These are phyloP conservation scores for Entomortierella lignicola DNA, from an alignment of 192 early-diverging fungal genomes.

Conservation along the genomic window DNA sequence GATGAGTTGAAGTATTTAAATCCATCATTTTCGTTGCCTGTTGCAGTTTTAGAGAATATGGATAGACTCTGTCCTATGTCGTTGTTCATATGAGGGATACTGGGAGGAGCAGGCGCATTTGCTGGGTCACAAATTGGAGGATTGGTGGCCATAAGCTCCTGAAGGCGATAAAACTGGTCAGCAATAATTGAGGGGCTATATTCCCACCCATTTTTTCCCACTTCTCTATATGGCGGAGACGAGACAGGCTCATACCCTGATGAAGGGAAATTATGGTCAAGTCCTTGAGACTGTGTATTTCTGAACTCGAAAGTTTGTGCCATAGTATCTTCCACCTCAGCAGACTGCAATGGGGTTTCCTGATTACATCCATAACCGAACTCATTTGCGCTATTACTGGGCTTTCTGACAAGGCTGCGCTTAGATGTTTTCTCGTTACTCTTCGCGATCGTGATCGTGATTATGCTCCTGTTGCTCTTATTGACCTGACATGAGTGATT, in stretches of 20 bases:
- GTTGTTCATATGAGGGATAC: background rate
- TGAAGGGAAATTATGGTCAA: background rate
- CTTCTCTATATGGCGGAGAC: background rate
- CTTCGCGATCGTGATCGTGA: constrained; percentile 4
- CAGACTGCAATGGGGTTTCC: no score
- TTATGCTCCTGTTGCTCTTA: constrained; percentile 1
- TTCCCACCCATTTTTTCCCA: background rate
- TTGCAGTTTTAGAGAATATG: background rate
- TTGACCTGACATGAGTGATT: background rate
- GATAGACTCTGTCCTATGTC: background rate
- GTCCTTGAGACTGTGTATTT: background rate
- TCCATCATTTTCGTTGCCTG: background rate
- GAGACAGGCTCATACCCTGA: background rate
- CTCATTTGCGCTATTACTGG: background rate
- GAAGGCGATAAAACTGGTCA: background rate
- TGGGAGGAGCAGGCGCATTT: no score
- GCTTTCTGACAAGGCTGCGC: background rate
- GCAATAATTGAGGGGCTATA: background rate
- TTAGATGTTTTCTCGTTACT: background rate
- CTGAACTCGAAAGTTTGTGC: no score
- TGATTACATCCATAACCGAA: background rate
- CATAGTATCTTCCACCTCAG: no score
- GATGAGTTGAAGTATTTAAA: background rate
- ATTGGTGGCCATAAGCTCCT: background rate
- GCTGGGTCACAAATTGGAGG: background rate